Evolutionary conservation across 2,329 filamentous ascomycete species (phyloP).

Genomic region (Chrysoporthe deuterocubensis): DNA sequence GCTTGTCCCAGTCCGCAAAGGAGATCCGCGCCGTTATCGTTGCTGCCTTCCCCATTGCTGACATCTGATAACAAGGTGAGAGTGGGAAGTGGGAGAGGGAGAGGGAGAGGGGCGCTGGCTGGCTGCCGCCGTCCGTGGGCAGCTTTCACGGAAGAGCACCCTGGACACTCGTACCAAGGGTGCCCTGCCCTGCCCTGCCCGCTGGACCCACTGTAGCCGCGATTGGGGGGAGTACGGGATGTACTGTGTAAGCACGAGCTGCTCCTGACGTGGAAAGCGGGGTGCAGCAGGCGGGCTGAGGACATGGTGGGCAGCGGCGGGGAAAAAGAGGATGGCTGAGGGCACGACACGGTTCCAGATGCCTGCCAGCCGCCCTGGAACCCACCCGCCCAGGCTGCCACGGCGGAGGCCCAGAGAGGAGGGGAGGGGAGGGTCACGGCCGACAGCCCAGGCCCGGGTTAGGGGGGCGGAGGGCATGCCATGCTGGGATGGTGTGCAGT

Average conservation of each 20-base stretch:
- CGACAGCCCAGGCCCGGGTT: not conserved
- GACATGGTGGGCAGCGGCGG: not conserved
- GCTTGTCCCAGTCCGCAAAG: not conserved
- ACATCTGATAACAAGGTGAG: constrained; percentile 1
- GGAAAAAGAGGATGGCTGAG: not conserved
- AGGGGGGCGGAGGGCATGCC: not conserved
- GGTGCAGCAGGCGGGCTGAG: constrained; percentile 11
- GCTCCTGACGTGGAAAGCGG: constrained; percentile 12
- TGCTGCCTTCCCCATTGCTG: not conserved
- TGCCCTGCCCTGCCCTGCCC: not conserved
- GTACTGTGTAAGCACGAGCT: not conserved
- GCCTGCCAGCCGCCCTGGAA: no score
- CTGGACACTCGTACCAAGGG: constrained; percentile 3
- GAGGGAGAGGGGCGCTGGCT: no score
- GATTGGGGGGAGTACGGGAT: not conserved
- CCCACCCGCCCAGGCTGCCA: not conserved
- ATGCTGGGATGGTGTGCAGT: constrained; percentile 6
- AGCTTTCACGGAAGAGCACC: not conserved
- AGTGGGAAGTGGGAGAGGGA: no score
- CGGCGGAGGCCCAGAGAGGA: not conserved
- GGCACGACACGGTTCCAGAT: not conserved
- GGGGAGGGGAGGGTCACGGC: not conserved
- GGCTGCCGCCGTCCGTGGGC: not conserved
- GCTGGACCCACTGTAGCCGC: constrained; percentile 6
- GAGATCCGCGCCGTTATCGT: not conserved